These are phyloP conservation scores for Aspergillus hiratsukae DNA, from an alignment of 2,329 filamentous ascomycete genomes.

Conservation along the genomic window DNA sequence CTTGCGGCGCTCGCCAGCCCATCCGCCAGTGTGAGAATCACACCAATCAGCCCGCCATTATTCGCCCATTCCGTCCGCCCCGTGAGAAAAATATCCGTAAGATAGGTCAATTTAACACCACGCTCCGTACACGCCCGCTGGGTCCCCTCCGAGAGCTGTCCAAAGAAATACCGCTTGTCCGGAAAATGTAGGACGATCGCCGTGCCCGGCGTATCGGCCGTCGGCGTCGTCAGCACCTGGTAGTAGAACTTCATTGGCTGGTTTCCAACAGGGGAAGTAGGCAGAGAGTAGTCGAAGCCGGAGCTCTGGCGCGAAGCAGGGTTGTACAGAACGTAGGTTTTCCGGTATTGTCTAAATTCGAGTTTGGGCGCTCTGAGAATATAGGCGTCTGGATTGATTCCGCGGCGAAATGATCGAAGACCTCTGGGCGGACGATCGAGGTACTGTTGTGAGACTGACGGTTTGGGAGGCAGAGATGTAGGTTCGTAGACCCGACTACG, in stretches of 20 bases:
- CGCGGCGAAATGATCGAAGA: neutral
- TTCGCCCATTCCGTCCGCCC: slow-evolving; percentile 71
- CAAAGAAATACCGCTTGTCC: slow-evolving; percentile 78
- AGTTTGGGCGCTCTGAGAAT: slow-evolving; percentile 13
- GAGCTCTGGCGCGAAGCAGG: slow-evolving; percentile 10
- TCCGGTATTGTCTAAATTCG: neutral
- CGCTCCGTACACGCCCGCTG: slow-evolving; percentile 72
- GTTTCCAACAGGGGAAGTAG: slow-evolving; percentile 1
- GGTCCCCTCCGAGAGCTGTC: slow-evolving; percentile 75
- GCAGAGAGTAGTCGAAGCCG: slow-evolving; percentile 8
- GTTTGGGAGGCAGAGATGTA: neutral
- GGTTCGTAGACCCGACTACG: neutral
- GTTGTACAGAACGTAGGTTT: slow-evolving; percentile 23
- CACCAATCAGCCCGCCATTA: slow-evolving; percentile 76
- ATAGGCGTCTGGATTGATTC: slow-evolving; percentile 5
- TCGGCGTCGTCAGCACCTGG: slow-evolving; percentile 75
- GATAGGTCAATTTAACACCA: slow-evolving; percentile 59
- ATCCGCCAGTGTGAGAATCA: slow-evolving; percentile 80
- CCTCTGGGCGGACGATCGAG: neutral
- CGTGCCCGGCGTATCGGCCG: slow-evolving; percentile 81
- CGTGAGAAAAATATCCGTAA: slow-evolving; percentile 76
- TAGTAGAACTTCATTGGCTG: slow-evolving; percentile 66
- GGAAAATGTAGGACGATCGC: slow-evolving; percentile 75
- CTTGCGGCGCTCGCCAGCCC: slow-evolving; percentile 46
- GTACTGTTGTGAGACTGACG: neutral